A percentile compares a stretch with the other conserved stretches of the same genome.
These are phyloP conservation scores for Fusarium xyrophilum DNA, from an alignment of 2,329 filamentous ascomycete species.

Conservation along the genomic window DNA sequence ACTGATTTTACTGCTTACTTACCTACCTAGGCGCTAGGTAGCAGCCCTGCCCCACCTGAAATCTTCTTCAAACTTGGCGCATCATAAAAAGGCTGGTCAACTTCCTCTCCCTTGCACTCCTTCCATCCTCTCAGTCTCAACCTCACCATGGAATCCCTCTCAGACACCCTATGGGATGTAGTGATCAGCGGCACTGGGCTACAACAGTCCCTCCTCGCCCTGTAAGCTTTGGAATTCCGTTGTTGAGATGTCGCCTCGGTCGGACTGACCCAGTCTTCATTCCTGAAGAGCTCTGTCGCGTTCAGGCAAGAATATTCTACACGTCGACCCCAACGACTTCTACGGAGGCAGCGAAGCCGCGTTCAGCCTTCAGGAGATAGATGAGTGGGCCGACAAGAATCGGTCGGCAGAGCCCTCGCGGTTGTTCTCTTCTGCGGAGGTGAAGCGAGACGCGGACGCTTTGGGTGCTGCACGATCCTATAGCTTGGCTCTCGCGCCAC, in stretches of 20 bases:
- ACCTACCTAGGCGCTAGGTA: too few relatives aligned
- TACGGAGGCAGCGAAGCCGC: slow-evolving; percentile 89
- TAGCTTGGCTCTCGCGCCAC: slow-evolving; percentile 81
- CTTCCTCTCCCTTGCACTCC: slow-evolving; percentile 12
- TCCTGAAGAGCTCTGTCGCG: slow-evolving; percentile 82
- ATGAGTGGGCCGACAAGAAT: slow-evolving; percentile 69
- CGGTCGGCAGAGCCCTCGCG: slow-evolving; percentile 32
- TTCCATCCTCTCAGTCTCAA: slow-evolving; percentile 29
- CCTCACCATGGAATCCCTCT: slow-evolving; percentile 72
- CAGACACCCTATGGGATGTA: slow-evolving; percentile 79
- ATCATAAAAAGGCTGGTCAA: slow-evolving; percentile 22
- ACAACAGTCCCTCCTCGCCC: slow-evolving; percentile 78
- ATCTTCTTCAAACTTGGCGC: slow-evolving; percentile 28
- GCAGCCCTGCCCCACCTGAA: slow-evolving; percentile 37
- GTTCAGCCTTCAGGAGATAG: slow-evolving; percentile 81
- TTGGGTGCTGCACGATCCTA: slow-evolving; percentile 76
- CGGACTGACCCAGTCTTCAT: slow-evolving; percentile 44
- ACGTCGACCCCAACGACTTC: slow-evolving; percentile 85
- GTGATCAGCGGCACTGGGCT: slow-evolving; percentile 80
- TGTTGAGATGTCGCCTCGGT: slow-evolving; percentile 41
- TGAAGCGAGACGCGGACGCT: slow-evolving; percentile 50
- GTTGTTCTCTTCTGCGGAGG: slow-evolving; percentile 42
- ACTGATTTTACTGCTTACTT: background rate
- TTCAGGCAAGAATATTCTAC: slow-evolving; percentile 88
- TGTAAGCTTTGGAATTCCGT: slow-evolving; percentile 63